Conservation (phyloP, 2,329 filamentous ascomycete species). For the Boeremia exigua region DNA sequence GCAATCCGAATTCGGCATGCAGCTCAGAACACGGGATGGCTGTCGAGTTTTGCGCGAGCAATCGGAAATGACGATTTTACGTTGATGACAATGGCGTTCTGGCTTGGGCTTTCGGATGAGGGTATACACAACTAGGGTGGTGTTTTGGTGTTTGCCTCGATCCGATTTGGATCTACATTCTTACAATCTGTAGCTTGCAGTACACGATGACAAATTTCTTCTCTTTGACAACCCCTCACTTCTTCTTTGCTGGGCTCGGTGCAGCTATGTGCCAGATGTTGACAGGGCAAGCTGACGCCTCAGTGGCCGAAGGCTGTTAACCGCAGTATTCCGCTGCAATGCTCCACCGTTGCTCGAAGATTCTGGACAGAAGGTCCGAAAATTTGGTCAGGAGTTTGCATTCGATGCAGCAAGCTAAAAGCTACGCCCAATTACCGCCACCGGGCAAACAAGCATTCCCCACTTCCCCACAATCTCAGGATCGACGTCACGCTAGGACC, state of each 20-base stretch:
- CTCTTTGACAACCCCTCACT: not conserved
- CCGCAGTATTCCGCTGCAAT: not conserved
- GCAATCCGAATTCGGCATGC: constrained; percentile 20
- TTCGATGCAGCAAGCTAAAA: not conserved
- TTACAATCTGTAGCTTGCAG: not conserved
- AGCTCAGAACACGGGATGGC: constrained; percentile 16
- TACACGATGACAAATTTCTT: not conserved
- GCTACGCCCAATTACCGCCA: not conserved
- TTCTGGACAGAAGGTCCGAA: not conserved
- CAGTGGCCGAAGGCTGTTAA: no score
- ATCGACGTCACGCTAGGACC: constrained; percentile 1
- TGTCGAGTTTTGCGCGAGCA: constrained; percentile 27
- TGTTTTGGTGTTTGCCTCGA: not conserved
- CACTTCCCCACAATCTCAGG: constrained; percentile 13
- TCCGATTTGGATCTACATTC: not conserved
- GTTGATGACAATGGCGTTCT: not conserved
- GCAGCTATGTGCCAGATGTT: no score
- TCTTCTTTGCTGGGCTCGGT: no score
- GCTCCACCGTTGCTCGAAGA: not conserved
- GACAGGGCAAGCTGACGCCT: no score
- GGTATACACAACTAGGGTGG: not conserved
- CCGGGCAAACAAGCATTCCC: not conserved
- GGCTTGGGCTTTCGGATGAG: not conserved
- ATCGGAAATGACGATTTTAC: constrained; percentile 7
- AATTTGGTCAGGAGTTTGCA: not conserved